Evolutionary conservation across 2,329 filamentous ascomycete genomes (phyloP).

Genomic region (Apiospora malaysiana): DNA sequence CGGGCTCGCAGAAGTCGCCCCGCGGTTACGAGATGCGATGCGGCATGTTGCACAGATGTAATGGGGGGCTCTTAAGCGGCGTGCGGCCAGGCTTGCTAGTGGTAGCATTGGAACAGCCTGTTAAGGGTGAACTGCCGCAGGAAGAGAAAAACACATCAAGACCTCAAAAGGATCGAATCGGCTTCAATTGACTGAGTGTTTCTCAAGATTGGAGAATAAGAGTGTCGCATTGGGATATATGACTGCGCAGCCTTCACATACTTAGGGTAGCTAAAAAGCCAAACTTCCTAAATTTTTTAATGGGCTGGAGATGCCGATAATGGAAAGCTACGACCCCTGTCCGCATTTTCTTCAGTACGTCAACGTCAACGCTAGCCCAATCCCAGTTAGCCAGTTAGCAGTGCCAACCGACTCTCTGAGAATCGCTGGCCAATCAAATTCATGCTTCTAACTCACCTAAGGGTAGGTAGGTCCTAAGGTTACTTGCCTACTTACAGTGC

Average conservation of each 20-base stretch:
- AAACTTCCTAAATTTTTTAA: conserved; percentile 10
- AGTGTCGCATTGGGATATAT: neutral
- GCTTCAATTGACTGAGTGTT: neutral
- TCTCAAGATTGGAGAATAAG: neutral
- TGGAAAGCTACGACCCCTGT: neutral
- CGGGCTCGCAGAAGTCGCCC: neutral
- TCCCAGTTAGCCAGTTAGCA: neutral
- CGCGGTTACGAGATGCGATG: conserved; percentile 23
- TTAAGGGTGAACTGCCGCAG: neutral
- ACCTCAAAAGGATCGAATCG: neutral
- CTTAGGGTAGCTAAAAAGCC: neutral
- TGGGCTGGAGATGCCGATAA: neutral
- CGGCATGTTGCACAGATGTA: conserved; percentile 39
- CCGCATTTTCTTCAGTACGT: neutral
- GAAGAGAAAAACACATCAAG: neutral
- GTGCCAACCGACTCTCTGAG: neutral
- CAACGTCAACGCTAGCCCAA: conserved; percentile 6
- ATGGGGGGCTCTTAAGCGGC: conserved; percentile 35
- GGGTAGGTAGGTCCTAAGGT: too few species aligned
- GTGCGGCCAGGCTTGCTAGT: conserved; percentile 36
- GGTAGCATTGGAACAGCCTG: conserved; percentile 41
- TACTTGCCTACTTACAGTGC: neutral
- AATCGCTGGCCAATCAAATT: neutral
- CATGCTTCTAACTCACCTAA: neutral
- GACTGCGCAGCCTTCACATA: neutral